Conservation (phyloP, 2,329 filamentous ascomycete genomes). For the Talaromyces sp. region DNA sequence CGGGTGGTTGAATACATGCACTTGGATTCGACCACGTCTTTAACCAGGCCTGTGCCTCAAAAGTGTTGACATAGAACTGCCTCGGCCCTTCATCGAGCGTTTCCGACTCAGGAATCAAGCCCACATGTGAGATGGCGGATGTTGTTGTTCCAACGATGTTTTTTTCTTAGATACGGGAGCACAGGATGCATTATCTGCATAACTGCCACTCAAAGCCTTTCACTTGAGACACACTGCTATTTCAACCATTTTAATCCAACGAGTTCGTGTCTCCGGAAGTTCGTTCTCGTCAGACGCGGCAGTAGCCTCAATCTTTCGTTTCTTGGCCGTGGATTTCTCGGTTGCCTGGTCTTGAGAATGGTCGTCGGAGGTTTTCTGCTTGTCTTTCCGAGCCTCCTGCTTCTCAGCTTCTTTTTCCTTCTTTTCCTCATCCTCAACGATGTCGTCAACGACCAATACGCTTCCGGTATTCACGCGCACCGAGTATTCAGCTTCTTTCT, state of each 20-base stretch:
- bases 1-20: no score
- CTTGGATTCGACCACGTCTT: no score
- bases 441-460: slow-evolving; percentile 63
- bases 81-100: no score
- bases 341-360: slow-evolving; percentile 5
- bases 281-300: slow-evolving; percentile 33
- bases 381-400: slow-evolving; percentile 21
- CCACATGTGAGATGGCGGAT: no score
- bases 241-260: slow-evolving; percentile 53
- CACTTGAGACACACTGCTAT: slow-evolving; percentile 48
- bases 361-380: slow-evolving; percentile 16
- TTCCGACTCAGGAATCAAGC: no score
- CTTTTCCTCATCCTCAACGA: slow-evolving; percentile 47
- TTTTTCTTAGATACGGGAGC: no score
- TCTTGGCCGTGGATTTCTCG: slow-evolving; percentile 29
- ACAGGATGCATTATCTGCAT: no score
- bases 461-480: slow-evolving; percentile 59
- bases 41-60: no score
- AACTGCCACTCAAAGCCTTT: slow-evolving; percentile 8
- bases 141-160: no score
- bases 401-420: slow-evolving; percentile 31
- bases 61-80: no score
- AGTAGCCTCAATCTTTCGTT: slow-evolving; percentile 30
- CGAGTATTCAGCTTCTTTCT: slow-evolving; percentile 51
- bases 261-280: slow-evolving; percentile 47